phyloP scores from a whole-genome alignment of 108 stramenopile species.

The Pinguiococcus pyrenoidosus region DNA sequence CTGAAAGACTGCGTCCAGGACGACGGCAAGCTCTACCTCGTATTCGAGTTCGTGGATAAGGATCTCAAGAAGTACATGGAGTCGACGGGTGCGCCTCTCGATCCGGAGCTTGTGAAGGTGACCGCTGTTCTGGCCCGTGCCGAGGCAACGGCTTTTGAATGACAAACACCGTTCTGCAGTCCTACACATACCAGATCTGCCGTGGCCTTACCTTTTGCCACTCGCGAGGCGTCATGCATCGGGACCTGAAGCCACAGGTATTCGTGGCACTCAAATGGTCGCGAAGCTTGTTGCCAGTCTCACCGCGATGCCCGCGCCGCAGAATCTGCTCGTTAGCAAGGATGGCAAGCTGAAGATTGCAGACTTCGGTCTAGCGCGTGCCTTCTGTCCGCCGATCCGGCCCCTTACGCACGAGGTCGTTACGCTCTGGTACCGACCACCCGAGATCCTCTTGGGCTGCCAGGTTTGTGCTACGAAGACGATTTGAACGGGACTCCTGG shows the following conservation, averaged over 20 bases:
- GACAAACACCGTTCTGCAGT: neutral
- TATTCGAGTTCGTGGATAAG: constrained; percentile 92
- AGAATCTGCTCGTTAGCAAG: constrained; percentile 84
- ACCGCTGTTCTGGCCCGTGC: neutral
- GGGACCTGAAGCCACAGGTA: constrained; percentile 13
- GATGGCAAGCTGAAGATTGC: constrained; percentile 90
- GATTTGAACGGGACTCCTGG: no score
- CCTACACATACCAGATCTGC: constrained; percentile 2
- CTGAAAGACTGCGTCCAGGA: constrained; percentile 40
- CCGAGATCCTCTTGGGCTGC: constrained; percentile 33
- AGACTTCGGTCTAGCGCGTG: constrained; percentile 93
- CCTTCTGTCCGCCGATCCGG: constrained; percentile 74
- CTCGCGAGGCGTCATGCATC: constrained; percentile 11
- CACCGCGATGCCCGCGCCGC: constrained; percentile 43
- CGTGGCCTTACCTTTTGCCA: constrained; percentile 13
- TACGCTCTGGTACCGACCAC: constrained; percentile 39
- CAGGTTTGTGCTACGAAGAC: no score
- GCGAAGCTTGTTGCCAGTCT: constrained; percentile 4
- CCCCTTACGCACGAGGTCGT: constrained; percentile 38
- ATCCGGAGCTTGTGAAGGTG: constrained; percentile 55
- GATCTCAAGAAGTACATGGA: constrained; percentile 96
- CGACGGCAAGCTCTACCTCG: constrained; percentile 69
- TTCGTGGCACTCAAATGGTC: constrained; percentile 4
- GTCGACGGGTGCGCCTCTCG: constrained; percentile 45
- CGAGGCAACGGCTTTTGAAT: neutral